Conservation (phyloP, 1,284 basidiomycete species). For the Mycena citricolor region DNA sequence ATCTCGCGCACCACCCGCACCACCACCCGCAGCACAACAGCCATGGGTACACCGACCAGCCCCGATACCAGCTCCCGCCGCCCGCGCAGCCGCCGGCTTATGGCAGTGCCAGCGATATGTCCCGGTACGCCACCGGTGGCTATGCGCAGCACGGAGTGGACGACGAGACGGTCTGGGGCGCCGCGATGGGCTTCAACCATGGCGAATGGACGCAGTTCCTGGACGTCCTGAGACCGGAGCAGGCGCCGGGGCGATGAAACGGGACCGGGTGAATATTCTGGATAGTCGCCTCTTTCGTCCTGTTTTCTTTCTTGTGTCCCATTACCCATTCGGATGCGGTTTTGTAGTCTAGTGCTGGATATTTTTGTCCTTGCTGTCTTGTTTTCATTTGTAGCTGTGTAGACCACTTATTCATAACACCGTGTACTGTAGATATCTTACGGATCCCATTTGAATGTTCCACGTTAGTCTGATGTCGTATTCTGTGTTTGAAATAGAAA, state of each 20-base stretch:
- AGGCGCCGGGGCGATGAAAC: slow-evolving; percentile 13
- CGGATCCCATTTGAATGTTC: too few relatives aligned
- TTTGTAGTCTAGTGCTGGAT: too few relatives aligned
- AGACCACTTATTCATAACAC: too few relatives aligned
- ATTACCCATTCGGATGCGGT: too few relatives aligned
- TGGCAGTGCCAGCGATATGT: slow-evolving; percentile 5
- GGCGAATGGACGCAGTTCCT: slow-evolving; percentile 56
- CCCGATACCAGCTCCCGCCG: slow-evolving; percentile 12
- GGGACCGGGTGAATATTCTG: too few relatives aligned
- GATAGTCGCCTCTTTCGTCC: too few relatives aligned
- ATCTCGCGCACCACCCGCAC: slow-evolving; percentile 4
- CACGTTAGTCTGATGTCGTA: too few relatives aligned
- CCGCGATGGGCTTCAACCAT: slow-evolving; percentile 58
- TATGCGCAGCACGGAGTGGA: slow-evolving; percentile 47
- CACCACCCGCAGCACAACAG: slow-evolving; percentile 8
- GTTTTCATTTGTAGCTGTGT: too few relatives aligned
- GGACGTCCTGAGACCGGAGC: slow-evolving; percentile 41
- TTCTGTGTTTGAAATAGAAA: too few relatives aligned
- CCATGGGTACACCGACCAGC: slow-evolving; percentile 3
- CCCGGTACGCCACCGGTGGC: slow-evolving; percentile 29
- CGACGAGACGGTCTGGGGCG: slow-evolving; percentile 56
- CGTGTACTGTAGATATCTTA: too few relatives aligned
- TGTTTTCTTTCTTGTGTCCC: too few relatives aligned
- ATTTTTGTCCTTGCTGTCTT: too few relatives aligned
- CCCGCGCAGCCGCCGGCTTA: slow-evolving; percentile 14